These are phyloP conservation scores for Pleurotus eryngii DNA, from an alignment of 768 basidiomycete species.

Conservation along the genomic window DNA sequence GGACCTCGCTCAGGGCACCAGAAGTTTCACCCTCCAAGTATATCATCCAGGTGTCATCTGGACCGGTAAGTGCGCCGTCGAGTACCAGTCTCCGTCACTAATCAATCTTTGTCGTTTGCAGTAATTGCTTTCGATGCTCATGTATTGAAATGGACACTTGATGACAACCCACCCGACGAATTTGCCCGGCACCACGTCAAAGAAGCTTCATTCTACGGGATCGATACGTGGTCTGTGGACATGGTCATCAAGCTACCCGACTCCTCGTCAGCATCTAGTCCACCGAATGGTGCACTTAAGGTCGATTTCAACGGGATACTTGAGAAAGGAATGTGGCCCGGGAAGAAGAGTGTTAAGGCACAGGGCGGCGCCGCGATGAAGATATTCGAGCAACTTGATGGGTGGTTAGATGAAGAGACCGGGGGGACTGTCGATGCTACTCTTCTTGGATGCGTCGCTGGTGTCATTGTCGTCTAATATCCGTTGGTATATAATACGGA, in stretches of 20 bases:
- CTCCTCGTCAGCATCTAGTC: neutral
- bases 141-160: conserved; percentile 81
- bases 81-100: neutral
- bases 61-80: conserved; percentile 50
- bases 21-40: conserved; percentile 66
- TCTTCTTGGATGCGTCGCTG: conserved; percentile 70
- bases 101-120: conserved; percentile 17
- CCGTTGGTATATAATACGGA: neutral
- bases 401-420: conserved; percentile 65
- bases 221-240: conserved; percentile 68
- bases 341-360: conserved; percentile 49
- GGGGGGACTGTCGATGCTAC: conserved; percentile 64
- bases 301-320: conserved; percentile 83
- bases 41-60: conserved; percentile 82
- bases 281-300: conserved; percentile 33
- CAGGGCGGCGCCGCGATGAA: conserved; percentile 58
- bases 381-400: conserved; percentile 73
- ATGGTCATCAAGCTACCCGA: conserved; percentile 59
- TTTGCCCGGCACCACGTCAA: conserved; percentile 84
- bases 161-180: conserved; percentile 74
- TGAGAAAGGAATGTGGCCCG: conserved; percentile 85
- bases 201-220: conserved; percentile 84
- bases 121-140: conserved; percentile 92
- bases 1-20: conserved; percentile 56
- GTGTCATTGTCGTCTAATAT: conserved; percentile 39